Evolutionary conservation across 192 early-diverging fungal species (phyloP), one percentile per base, ranked within the genome.

Genomic region (Entomortierella chlamydospora): DNA sequence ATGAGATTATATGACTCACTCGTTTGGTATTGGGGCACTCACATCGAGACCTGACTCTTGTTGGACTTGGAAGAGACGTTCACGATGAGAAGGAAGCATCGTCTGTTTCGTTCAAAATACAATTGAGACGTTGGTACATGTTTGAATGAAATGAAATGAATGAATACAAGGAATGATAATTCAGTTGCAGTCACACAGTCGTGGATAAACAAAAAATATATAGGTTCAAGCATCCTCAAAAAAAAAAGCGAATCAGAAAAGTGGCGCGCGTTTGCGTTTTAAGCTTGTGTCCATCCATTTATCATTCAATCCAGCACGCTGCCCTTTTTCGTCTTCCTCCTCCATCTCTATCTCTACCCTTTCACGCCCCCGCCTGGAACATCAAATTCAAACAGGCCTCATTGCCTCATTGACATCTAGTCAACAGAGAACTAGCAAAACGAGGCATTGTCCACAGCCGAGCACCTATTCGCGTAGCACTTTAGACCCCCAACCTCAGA

Each of bases 41-140:
- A 70, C 73, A 55, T 78, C 67, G 47, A 78, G 67, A 3, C 73
- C 73, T 0, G 73, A 64, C 42, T 78, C 66, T 49, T 61, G 54
- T 34, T 52, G 42, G 52, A 78, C 54, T 43, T 78, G 66, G 17
- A 64, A 25, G 23, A 78, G 60, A 6, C 61, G 66, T 29, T 71
- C 59, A 31, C 58, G 69, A 26, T 71, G 69, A 25, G 50, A 47
- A 47, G 56, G 56, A 30, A 30, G 55, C 68, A 61, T 70, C n/a
- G 34, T 10, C 10, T 37, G 34, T 37, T 37, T 37, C 10, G 10
- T 37, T 37, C 34, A 37, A n/a, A n/a, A n/a, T n/a, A n/a, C n/a
- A n/a, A n/a, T n/a, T n/a, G n/a, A n/a, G n/a, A n/a, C n/a, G n/a
- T n/a, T n/a, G n/a, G n/a, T n/a, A n/a, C n/a, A n/a, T n/a, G n/a